Evolutionary conservation across 352 stramenopile genomes (phyloP), one percentile per base, ranked within the genome.

Genomic region (Peronospora farinosa): DNA sequence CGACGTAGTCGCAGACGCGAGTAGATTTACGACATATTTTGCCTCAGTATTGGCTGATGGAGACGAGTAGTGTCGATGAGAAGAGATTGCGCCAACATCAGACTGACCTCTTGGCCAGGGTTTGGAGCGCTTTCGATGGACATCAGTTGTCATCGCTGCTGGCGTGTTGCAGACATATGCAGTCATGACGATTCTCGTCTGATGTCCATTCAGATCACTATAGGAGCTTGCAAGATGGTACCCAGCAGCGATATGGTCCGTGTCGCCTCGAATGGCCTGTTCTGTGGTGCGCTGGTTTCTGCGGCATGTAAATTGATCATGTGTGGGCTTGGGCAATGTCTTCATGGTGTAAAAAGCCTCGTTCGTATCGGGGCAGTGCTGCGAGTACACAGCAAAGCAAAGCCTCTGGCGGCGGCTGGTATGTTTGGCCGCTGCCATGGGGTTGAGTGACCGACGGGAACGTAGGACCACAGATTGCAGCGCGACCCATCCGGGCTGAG

Each of bases 331-430:
- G 0, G 74, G 69, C 12, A 89, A 59, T 11, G 78, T 86, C 49
- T 75, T 80, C 66, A 86, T 71, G 13, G 81, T 67, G 55, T 86
- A 78, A 31, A 84, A 75, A 2, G 78, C 75, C 15, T 84, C 69
- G 40, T 81, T 73, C 1, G 47, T 54, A 1, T 52, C 46, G 12
- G 65, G 40, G 9, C 56, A 67, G 15, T 58, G 40, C 36, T 84
- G 73, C 38, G 75, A 78, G 36, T 82, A 84, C 17, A 57, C 74
- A 6, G 73, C 60, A 40, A 84, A 83, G 57, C 72, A 84, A 11
- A 89, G 72, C 46, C 69, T 59, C 43, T 86, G 74, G 21, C 55
- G 60, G 23, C 65, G 69, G 47, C 62, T 60, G 9, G 57, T 61
- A 25, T 61, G 67, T 27, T 61, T 66, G 6, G 66, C 52, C 47